Evolutionary conservation across 2,329 filamentous ascomycete species (phyloP), one percentile per base, ranked within the genome.

Genomic region (Aureobasidium sp.): DNA sequence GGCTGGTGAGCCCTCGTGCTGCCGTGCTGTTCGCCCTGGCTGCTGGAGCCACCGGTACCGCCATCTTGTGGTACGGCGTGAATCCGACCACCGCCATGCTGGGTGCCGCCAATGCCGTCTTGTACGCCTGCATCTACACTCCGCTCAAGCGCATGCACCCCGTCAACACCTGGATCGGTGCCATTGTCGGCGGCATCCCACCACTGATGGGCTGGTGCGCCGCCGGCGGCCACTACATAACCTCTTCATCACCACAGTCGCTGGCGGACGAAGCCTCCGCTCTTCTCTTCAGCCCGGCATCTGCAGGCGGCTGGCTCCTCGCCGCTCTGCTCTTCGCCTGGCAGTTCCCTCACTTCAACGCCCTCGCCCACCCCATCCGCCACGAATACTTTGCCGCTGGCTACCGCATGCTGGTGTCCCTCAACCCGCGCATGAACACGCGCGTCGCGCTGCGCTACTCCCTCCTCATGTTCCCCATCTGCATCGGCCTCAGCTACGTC

Each of bases 271-370:
- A 74, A 59, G 63, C 67, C 5, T 64, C 67, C 42, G 70, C 72
- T 53, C 62, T 74, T 6, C 65, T 74, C 9, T 71, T 73, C 62
- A 70, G 70, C 1, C 66, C 69, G 27, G 68, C 71, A 55, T 70
- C 71, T 4, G 67, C 68, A 11, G 94, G 94, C 5, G 94, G 93
- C 4, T 99, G 94, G 94, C 77, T 97, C 0, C 78, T 96, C 15
- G 93, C 90, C 0, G 84, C 81, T 0, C 76, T 97, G 7, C 78
- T 99, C 5, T 95, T 96, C 66, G 88, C 91, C 13, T 99, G 94
- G 94, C 93, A 99, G 71, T 97, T 99, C 70, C 91, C 94, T 3
- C 94, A 99, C 75, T 99, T 99, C 78, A 97, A 96, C 81, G 88
- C 92, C 0, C 80, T 99, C 23, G 92, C 89, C 49, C 95, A 93